phyloP scores from a whole-genome alignment of 148 eudicot genomes.

The Simmondsia chinensis region DNA sequence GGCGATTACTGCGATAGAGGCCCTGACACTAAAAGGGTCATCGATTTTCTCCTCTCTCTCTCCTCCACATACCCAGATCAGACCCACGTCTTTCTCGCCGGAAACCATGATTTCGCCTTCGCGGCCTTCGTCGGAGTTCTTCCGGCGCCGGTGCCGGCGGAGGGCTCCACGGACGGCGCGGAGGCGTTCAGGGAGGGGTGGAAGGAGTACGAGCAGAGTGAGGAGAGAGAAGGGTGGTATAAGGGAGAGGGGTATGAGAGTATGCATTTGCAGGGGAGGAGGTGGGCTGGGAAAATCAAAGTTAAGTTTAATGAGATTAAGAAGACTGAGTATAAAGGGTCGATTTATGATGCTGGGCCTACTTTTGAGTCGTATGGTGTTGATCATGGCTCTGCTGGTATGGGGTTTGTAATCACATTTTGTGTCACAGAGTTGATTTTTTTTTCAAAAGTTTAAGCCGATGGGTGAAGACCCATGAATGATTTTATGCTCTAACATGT shows the following conservation, averaged over 20 bases:
- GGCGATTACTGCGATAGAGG: conserved; percentile 99
- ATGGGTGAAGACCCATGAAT: no score
- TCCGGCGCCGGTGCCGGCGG: conserved; percentile 38
- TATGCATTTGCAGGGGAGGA: conserved; percentile 91
- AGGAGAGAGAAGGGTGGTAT: conserved; percentile 92
- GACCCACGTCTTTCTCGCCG: conserved; percentile 65
- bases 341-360: conserved; percentile 76
- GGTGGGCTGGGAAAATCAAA: conserved; percentile 70
- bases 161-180: conserved; percentile 38
- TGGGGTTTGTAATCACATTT: not conserved
- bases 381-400: conserved; percentile 92
- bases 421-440: not conserved
- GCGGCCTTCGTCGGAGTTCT: conserved; percentile 61
- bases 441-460: not conserved
- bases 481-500: no score
- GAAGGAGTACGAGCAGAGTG: conserved; percentile 56
- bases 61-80: conserved; percentile 63
- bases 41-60: conserved; percentile 54
- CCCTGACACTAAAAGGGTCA: conserved; percentile 44
- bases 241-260: conserved; percentile 54
- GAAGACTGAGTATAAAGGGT: conserved; percentile 62
- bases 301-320: conserved; percentile 46
- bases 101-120: conserved; percentile 80
- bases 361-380: conserved; percentile 86
- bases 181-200: conserved; percentile 46